Evolutionary conservation across 768 basidiomycete genomes (phyloP).

Genomic region (Phlebiopsis flavidoalba): DNA sequence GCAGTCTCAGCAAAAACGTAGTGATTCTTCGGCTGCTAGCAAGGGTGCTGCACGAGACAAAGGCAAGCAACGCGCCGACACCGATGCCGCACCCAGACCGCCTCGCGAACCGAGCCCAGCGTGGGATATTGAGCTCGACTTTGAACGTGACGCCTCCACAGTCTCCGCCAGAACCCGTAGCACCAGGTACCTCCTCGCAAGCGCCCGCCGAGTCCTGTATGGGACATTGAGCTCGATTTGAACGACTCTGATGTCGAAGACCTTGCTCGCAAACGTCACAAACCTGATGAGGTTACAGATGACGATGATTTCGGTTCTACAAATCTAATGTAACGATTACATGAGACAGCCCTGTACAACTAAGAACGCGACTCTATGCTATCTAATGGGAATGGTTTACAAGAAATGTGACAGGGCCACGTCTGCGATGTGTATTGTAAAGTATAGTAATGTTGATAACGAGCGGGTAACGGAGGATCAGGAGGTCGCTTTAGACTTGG

Average conservation of each 20-base stretch:
- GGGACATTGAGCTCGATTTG: constrained; percentile 70
- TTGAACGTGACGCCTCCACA: constrained; percentile 24
- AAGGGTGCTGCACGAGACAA: constrained; percentile 6
- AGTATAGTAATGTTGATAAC: neutral
- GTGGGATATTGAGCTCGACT: constrained; percentile 72
- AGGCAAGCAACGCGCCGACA: neutral
- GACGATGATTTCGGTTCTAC: neutral
- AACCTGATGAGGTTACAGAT: neutral
- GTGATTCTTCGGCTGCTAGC: neutral
- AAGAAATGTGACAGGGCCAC: neutral
- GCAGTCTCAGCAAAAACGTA: neutral
- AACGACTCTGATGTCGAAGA: constrained; percentile 19
- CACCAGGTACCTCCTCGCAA: constrained; percentile 1
- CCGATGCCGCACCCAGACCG: neutral
- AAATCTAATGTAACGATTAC: neutral
- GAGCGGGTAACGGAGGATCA: neutral
- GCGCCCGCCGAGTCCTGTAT: constrained; percentile 46
- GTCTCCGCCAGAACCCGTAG: constrained; percentile 3
- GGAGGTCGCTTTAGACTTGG: neutral
- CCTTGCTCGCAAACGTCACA: neutral
- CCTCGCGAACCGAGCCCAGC: constrained; percentile 40
- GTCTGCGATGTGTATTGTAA: neutral
- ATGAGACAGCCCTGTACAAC: neutral
- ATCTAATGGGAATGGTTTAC: neutral
- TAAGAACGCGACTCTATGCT: neutral